These are phyloP conservation scores for Pichia sp. DNA, from an alignment of 1,139 yeast species.

Conservation along the genomic window DNA sequence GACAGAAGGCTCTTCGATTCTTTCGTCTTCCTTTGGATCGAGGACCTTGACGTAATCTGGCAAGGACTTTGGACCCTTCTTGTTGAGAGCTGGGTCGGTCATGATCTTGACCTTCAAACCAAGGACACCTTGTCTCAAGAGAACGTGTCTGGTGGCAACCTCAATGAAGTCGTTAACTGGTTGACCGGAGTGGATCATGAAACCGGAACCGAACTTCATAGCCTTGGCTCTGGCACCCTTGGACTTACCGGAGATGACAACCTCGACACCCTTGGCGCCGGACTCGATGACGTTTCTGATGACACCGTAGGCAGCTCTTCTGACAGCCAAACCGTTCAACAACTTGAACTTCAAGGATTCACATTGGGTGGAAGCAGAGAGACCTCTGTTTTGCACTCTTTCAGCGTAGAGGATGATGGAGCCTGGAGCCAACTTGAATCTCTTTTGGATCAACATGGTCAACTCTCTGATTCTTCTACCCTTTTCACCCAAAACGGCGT, in stretches of 20 bases:
- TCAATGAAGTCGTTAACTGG: constrained; percentile 99
- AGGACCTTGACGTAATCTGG: constrained; percentile 95
- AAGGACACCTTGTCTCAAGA: constrained; percentile 99
- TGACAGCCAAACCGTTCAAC: constrained; percentile 97
- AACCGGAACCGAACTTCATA: constrained; percentile 99
- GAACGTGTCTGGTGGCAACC: constrained; percentile 98
- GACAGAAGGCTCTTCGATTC: constrained; percentile 81
- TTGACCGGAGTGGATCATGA: constrained; percentile 99
- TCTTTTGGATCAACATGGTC: constrained; percentile 95
- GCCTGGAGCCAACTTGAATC: constrained; percentile 96
- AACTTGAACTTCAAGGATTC: constrained; percentile 98
- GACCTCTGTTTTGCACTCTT: constrained; percentile 99
- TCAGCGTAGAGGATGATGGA: constrained; percentile 95
- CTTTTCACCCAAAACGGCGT: constrained; percentile 98
- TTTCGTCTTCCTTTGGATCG: constrained; percentile 97
- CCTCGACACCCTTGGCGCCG: constrained; percentile 99
- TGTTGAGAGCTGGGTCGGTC: constrained; percentile 96
- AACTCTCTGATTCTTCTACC: constrained; percentile 99
- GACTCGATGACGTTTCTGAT: constrained; percentile 99
- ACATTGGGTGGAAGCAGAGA: constrained; percentile 99
- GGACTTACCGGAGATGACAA: constrained; percentile 98
- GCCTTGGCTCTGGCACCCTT: constrained; percentile 99
- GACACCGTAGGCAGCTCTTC: constrained; percentile 99
- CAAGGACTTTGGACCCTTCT: constrained; percentile 83
- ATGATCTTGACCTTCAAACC: constrained; percentile 99